Evolutionary conservation across 1,284 basidiomycete species (phyloP).

Genomic region (Cryptococcus jaspeensis): DNA sequence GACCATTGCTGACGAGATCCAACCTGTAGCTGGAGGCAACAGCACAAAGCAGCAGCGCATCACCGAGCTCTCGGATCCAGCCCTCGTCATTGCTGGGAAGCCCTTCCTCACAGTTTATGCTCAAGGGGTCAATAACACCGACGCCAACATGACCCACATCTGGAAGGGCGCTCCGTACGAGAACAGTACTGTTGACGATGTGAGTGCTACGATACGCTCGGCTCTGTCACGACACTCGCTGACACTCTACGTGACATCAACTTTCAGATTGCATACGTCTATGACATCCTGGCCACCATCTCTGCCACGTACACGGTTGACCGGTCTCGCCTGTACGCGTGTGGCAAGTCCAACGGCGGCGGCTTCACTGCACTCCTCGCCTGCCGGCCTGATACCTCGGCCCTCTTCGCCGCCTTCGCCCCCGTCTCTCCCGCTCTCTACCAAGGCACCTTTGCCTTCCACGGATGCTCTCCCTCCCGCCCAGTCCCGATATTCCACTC

Average conservation of each 20-base stretch:
- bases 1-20: no score
- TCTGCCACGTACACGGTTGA: slow-evolving; percentile 20
- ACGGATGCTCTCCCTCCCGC: slow-evolving; percentile 22
- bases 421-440: slow-evolving; percentile 30
- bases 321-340: slow-evolving; percentile 19
- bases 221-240: not conserved
- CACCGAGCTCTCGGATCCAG: slow-evolving; percentile 25
- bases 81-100: slow-evolving; percentile 18
- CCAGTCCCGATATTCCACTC: slow-evolving; percentile 25
- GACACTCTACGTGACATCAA: not conserved
- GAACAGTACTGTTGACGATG: slow-evolving; percentile 31
- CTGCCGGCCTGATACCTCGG: slow-evolving; percentile 24
- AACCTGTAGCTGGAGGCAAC: slow-evolving; percentile 21
- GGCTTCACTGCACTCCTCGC: slow-evolving; percentile 25
- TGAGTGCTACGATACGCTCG: slow-evolving; percentile 9
- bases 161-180: slow-evolving; percentile 31
- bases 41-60: slow-evolving; percentile 23
- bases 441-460: slow-evolving; percentile 22
- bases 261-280: slow-evolving; percentile 20
- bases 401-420: slow-evolving; percentile 31
- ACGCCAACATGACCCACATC: slow-evolving; percentile 23
- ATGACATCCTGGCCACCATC: slow-evolving; percentile 25
- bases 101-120: slow-evolving; percentile 29
- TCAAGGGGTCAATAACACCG: slow-evolving; percentile 27
- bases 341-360: slow-evolving; percentile 33